Evolutionary conservation across 2,329 filamentous ascomycete genomes (phyloP), one percentile per base, ranked within the genome.

Genomic region (Pleurostoma richardsiae): DNA sequence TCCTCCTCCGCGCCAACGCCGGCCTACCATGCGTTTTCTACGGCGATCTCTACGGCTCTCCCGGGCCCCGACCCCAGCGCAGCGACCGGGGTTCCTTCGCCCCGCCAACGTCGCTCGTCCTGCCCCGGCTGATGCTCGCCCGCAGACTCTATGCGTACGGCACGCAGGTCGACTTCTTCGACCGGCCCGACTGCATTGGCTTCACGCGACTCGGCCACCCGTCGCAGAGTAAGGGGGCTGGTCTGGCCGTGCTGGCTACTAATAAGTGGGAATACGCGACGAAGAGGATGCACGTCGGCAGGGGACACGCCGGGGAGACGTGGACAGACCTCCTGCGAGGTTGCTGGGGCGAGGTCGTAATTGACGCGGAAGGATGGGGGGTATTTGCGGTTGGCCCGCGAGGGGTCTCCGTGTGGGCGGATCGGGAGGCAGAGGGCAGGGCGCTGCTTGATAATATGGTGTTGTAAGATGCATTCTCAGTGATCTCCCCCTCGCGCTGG

Each of bases 11-110:
- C n/a, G 54, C 55, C 39, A 65, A 72, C 41, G 68, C 78, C 31
- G 83, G 83, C 19, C 74, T 80, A 29, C 85, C 85, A 0, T 86
- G 81, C 54, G 67, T 86, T 36, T 88, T 88, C 61, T 88, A 82
- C 59, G 83, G 84, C 26, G 84, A 88, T 56, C 61, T 88, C 2
- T 86, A 85, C 61, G 83, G 83, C 26, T 80, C 82, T 42, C 61
- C 67, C 40, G 72, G 67, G 11, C 64, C 62, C 43, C 49, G 48
- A 43, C 53, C 53, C 45, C 41, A 46, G 1, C 54, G 54, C 33
- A 36, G 33, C 8, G n/a, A 8, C 8, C n/a, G 8, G 8, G n/a
- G 33, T 36, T 36, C 33, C n/a, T n/a, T 36, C 8, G 33, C 33
- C 33, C 8, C 8, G 8, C 8, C 8, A 36, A n/a, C 8, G 33